These are phyloP conservation scores for Lophium mytilinum DNA, from an alignment of 495 filamentous ascomycete genomes.

Conservation along the genomic window DNA sequence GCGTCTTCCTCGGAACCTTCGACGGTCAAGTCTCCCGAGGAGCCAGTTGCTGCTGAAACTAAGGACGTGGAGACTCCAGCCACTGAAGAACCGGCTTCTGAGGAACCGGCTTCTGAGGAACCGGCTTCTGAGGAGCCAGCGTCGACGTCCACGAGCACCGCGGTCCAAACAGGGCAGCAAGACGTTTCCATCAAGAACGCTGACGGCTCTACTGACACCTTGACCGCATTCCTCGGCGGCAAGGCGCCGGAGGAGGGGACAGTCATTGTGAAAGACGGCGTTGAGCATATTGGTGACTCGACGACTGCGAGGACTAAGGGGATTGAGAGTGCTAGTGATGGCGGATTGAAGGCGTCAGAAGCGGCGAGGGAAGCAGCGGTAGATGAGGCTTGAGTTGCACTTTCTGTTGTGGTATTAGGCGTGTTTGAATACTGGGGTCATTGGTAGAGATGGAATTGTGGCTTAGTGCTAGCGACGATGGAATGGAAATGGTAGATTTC, in stretches of 20 bases:
- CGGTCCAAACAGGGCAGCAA: conserved; percentile 23
- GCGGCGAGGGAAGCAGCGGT: background rate
- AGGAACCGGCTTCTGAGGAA: conserved; percentile 1
- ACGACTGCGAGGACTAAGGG: background rate
- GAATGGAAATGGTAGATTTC: too few relatives aligned
- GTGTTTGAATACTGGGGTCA: too few relatives aligned
- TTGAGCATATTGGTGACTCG: conserved; percentile 1
- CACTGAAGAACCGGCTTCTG: background rate
- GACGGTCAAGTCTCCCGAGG: background rate
- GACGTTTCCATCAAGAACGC: conserved; percentile 9
- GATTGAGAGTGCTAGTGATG: background rate
- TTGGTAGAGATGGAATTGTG: too few relatives aligned
- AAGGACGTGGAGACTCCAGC: background rate
- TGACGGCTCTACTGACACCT: conserved; percentile 12
- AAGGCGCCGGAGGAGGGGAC: conserved; percentile 15
- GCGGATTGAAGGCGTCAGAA: background rate
- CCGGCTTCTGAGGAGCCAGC: background rate
- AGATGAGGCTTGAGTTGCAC: background rate
- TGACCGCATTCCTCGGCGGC: conserved; percentile 17
- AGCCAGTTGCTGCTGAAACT: background rate
- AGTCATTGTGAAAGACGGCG: conserved; percentile 11
- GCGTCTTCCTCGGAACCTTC: background rate
- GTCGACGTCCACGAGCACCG: background rate
- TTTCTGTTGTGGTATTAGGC: too few relatives aligned
- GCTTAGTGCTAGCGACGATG: too few relatives aligned